Conservation (phyloP, 306 rosid genomes). For the Inga oerstediana region DNA sequence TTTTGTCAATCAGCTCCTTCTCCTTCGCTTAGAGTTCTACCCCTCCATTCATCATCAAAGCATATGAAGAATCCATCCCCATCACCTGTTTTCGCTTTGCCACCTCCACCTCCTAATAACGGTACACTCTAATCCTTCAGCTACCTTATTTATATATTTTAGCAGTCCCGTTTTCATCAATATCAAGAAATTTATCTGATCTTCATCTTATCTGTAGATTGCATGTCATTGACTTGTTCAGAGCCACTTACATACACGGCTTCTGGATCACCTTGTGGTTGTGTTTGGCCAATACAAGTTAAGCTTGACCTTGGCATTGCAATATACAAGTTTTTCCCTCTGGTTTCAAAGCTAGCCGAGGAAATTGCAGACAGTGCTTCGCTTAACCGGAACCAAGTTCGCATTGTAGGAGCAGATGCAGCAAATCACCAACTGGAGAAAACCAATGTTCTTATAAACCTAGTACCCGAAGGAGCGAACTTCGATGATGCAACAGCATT, state of each 20-base stretch:
- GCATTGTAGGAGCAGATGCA: slow-evolving; percentile 92
- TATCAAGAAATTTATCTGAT: slow-evolving; percentile 20
- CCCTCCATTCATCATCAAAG: slow-evolving; percentile 59
- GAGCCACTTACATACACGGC: slow-evolving; percentile 87
- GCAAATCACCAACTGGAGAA: slow-evolving; percentile 71
- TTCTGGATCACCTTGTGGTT: slow-evolving; percentile 83
- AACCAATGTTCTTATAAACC: slow-evolving; percentile 72
- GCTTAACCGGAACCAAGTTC: slow-evolving; percentile 84
- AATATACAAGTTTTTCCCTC: slow-evolving; percentile 77
- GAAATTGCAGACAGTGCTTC: slow-evolving; percentile 68
- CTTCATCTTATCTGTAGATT: slow-evolving; percentile 61
- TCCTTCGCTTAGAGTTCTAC: slow-evolving; percentile 62
- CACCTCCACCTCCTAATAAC: slow-evolving; percentile 88
- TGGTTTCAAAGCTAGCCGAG: slow-evolving; percentile 73
- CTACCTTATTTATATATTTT: slow-evolving; percentile 13
- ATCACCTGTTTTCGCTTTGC: slow-evolving; percentile 59
- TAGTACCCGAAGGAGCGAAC: slow-evolving; percentile 68
- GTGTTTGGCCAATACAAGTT: slow-evolving; percentile 92
- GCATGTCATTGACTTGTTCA: slow-evolving; percentile 64
- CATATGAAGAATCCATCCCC: slow-evolving; percentile 64
- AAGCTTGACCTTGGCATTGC: slow-evolving; percentile 62
- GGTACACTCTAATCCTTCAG: slow-evolving; percentile 48
- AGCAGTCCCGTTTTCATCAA: slow-evolving; percentile 1
- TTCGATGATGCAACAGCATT: slow-evolving; percentile 65
- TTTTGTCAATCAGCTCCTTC: slow-evolving; percentile 53